Evolutionary conservation across 305 asterid genomes (phyloP).

Genomic region (Fraxinus sp.): DNA sequence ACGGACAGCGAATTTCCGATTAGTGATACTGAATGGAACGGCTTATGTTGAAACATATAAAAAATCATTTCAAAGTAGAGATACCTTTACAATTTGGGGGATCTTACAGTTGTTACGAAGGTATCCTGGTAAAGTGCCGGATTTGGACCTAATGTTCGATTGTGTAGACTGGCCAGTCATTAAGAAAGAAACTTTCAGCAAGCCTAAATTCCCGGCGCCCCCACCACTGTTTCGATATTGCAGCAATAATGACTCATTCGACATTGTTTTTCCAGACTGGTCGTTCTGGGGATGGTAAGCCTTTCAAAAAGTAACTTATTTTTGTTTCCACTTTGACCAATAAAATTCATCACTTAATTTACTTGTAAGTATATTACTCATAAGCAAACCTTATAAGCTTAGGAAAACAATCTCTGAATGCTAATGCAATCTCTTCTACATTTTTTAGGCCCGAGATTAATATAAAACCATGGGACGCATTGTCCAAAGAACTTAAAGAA

Average conservation of each 20-base stretch:
- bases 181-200: constrained; percentile 35
- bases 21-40: constrained; percentile 62
- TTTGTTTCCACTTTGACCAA: not conserved
- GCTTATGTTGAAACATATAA: constrained; percentile 58
- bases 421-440: not conserved
- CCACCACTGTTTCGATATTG: constrained; percentile 87
- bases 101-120: constrained; percentile 76
- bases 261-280: constrained; percentile 96
- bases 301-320: not conserved
- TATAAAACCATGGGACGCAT: constrained; percentile 50
- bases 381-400: not conserved
- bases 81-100: constrained; percentile 80
- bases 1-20: constrained; percentile 67
- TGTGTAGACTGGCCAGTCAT: constrained; percentile 77
- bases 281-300: constrained; percentile 96
- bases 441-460: constrained; percentile 67
- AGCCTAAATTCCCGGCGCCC: constrained; percentile 38
- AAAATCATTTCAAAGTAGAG: constrained; percentile 75
- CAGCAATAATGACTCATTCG: constrained; percentile 50
- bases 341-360: not conserved
- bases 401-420: not conserved
- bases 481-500: constrained; percentile 45
- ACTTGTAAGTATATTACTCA: not conserved
- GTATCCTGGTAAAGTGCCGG: constrained; percentile 84
- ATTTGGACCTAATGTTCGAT: constrained; percentile 78